These are phyloP conservation scores for Chytridiales sp. DNA, from an alignment of 371 early-diverging fungal genomes.

Conservation along the genomic window DNA sequence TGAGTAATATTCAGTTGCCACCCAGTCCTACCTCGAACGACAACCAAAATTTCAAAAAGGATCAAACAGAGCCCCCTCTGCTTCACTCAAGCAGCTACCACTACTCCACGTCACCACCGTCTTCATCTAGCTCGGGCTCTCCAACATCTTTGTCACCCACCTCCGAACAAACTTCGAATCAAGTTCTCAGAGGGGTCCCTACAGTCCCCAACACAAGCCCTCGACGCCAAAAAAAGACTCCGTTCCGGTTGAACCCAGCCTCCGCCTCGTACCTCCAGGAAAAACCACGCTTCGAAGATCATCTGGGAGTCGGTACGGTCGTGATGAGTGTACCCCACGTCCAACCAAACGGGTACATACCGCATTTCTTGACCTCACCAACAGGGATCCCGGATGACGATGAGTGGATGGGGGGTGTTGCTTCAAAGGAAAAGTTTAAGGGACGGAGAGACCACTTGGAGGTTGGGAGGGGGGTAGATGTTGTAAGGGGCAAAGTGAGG, in stretches of 20 bases:
- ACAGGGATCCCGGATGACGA: not conserved
- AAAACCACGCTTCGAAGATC: too few relatives aligned
- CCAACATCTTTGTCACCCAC: not conserved
- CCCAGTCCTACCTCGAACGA: too few relatives aligned
- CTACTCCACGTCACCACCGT: not conserved
- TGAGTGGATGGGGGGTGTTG: not conserved
- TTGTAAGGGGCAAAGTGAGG: not conserved
- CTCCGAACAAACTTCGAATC: too few relatives aligned
- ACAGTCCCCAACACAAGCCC: too few relatives aligned
- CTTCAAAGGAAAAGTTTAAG: not conserved
- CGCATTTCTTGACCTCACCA: not conserved
- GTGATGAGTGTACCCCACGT: too few relatives aligned
- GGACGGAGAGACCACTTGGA: conserved; percentile 12
- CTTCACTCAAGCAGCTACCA: not conserved
- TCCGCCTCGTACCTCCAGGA: too few relatives aligned
- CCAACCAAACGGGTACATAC: not conserved
- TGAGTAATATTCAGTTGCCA: not conserved
- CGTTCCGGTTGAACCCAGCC: too few relatives aligned
- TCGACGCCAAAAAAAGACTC: too few relatives aligned
- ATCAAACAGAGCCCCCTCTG: not conserved
- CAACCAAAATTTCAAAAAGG: too few relatives aligned
- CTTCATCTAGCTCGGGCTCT: not conserved
- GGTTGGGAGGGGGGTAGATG: conserved; percentile 2
- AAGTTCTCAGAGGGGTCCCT: too few relatives aligned
- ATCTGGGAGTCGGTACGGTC: too few relatives aligned